A percentile compares a stretch with the other conserved stretches of the same genome.
phyloP scores from a whole-genome alignment of 2,329 filamentous ascomycete genomes.

The Aspergillus piperis region DNA sequence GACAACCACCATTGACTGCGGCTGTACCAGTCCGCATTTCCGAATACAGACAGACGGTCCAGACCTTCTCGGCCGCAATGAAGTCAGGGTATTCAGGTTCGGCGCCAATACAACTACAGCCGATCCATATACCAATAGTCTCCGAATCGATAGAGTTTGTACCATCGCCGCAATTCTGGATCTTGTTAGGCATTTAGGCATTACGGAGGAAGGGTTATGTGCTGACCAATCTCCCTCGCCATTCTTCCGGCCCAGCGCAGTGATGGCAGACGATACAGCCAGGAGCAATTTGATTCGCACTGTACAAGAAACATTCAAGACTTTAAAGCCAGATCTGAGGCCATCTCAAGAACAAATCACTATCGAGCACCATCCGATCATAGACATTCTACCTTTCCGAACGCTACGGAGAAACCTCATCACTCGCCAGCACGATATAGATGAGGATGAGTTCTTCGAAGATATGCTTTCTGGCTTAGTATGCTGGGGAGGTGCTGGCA shows the following conservation, averaged over 20 bases:
- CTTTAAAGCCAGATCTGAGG: slow-evolving; percentile 24
- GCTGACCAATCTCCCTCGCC: slow-evolving; percentile 27
- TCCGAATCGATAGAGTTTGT: slow-evolving; percentile 31
- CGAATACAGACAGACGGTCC: slow-evolving; percentile 13
- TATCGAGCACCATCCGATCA: slow-evolving; percentile 21
- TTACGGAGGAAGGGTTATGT: slow-evolving; percentile 28
- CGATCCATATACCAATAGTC: slow-evolving; percentile 28
- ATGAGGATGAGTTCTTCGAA: slow-evolving; percentile 24
- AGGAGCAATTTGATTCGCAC: slow-evolving; percentile 15
- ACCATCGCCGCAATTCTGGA: slow-evolving; percentile 24
- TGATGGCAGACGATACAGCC: neutral
- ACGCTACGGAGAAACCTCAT: slow-evolving; percentile 23
- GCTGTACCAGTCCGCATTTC: slow-evolving; percentile 19
- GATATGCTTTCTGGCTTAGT: slow-evolving; percentile 21
- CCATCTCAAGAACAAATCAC: slow-evolving; percentile 23
- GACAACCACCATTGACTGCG: slow-evolving; percentile 18
- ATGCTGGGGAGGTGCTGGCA: slow-evolving; percentile 22
- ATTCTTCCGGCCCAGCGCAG: slow-evolving; percentile 24
- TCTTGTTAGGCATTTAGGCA: slow-evolving; percentile 25
- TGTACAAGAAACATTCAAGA: slow-evolving; percentile 18
- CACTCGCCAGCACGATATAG: slow-evolving; percentile 10
- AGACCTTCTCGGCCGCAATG: neutral
- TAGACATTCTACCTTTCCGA: slow-evolving; percentile 24
- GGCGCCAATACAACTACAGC: slow-evolving; percentile 13
- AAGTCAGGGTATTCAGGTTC: slow-evolving; percentile 18